A percentile compares a stretch with the other conserved stretches of the same genome.
phyloP scores from a whole-genome alignment of 2,329 filamentous ascomycete genomes.

The Diaporthe velutina region DNA sequence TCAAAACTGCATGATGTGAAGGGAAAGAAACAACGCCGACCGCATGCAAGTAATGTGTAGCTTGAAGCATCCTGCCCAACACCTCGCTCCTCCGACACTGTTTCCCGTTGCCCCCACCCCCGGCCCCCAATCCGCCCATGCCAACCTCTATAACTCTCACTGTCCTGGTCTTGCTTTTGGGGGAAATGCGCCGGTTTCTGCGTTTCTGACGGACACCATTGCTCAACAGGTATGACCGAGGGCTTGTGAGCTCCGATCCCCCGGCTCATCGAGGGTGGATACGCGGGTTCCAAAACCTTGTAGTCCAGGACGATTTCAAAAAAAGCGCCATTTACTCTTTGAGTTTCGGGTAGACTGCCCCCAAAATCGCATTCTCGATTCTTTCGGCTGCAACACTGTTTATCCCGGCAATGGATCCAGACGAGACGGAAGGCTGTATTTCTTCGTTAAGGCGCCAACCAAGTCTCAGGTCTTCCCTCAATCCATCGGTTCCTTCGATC shows the following conservation, averaged over 20 bases:
- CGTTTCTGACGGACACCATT: background rate
- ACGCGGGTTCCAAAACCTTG: background rate
- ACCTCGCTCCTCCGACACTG: slow-evolving; percentile 28
- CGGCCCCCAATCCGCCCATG: too few relatives aligned
- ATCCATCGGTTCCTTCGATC: too few relatives aligned
- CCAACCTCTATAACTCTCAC: background rate
- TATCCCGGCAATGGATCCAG: background rate
- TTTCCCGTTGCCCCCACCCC: background rate
- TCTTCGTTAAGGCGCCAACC: too few relatives aligned
- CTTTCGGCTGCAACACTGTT: background rate
- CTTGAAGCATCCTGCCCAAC: slow-evolving; percentile 33
- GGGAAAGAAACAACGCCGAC: slow-evolving; percentile 30
- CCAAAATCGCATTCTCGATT: background rate
- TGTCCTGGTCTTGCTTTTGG: background rate
- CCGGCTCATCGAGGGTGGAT: background rate
- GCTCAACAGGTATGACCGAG: background rate
- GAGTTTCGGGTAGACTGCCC: too few relatives aligned
- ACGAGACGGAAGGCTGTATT: background rate
- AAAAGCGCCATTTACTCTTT: background rate
- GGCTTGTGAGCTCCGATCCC: background rate
- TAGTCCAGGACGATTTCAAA: background rate
- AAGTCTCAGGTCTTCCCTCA: too few relatives aligned
- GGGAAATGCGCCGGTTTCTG: background rate
- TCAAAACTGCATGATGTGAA: slow-evolving; percentile 9
- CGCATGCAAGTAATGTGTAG: slow-evolving; percentile 34